Base-by-base conservation (phyloP, 192 early-diverging fungal genomes). In the Coemansia brasiliensis region DNA sequence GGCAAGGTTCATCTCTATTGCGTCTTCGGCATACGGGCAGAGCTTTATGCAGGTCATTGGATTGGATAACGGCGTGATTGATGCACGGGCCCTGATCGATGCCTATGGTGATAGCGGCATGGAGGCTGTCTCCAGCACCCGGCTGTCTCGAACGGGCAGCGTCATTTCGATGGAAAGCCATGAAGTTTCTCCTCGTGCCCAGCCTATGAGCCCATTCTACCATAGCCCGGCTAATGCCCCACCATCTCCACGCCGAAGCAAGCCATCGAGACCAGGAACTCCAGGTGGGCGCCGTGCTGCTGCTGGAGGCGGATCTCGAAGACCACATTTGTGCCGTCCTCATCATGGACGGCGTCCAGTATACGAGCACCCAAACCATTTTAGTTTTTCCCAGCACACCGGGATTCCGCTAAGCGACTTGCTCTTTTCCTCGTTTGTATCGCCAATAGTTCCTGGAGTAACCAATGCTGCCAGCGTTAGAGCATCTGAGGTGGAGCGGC, bases 341-440 rank as follows among this genome's bases (percentile, higher is more conserved):
- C 69, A 72, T 32, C 55, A 61, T 4, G 55, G 50, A 9, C 27
- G 60, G 11, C 72, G 67, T 7, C 71, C 55, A 11, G 64, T 71
- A 13, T 57, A 50, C 1, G 77, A 80, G 42, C 77, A 80, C 57
- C 80, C 83, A 2, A 89, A 89, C 55, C 87, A 89, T 46, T 80
- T 84, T 44, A 85, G 88, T 38, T 95, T 90, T 71, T 83, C 93
- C n/a, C 75, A 81, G 35, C 91, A 94, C 55, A 89, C 87, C 2
- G 85, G 85, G 5, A 87, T 87, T 3, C 84, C 86, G 7, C 72
- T 94, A 26, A 79, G 87, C 41, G 85, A 86, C 20, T 86, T 94
- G 12, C 63, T 90, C n/a, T 85, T 92, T 50, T 91, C 90, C 1
- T 80, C 77, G 17, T 80, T 70, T 35, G 72, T 80, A 26, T 39